Evolutionary conservation across 2,329 filamentous ascomycete species (phyloP).

Genomic region (Pyricularia grisea): DNA sequence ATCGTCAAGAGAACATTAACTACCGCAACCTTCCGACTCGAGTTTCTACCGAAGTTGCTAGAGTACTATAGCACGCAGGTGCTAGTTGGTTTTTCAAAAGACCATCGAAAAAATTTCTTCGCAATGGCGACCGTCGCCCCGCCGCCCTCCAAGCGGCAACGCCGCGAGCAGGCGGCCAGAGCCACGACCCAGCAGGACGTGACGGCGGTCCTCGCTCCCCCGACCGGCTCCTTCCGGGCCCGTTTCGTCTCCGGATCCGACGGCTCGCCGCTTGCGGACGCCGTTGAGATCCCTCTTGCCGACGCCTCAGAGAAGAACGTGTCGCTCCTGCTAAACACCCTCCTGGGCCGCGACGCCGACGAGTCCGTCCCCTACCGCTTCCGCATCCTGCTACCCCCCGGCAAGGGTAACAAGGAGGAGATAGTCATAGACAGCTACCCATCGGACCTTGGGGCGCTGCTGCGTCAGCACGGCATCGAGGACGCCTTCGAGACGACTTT

Average conservation of each 20-base stretch:
- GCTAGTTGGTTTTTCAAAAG: neutral
- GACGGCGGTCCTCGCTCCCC: conserved; percentile 53
- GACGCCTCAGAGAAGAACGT: conserved; percentile 86
- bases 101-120: neutral
- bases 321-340: conserved; percentile 74
- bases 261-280: conserved; percentile 60
- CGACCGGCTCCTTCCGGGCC: conserved; percentile 70
- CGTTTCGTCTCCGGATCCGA: conserved; percentile 74
- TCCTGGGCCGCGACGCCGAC: conserved; percentile 57
- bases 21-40: neutral
- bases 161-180: conserved; percentile 62
- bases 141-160: conserved; percentile 61
- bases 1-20: neutral
- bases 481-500: conserved; percentile 44
- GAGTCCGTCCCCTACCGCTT: conserved; percentile 54
- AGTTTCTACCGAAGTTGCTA: neutral
- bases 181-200: conserved; percentile 69
- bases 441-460: conserved; percentile 41
- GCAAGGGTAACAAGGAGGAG: conserved; percentile 32
- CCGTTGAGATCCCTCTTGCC: conserved; percentile 66
- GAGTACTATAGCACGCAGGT: neutral
- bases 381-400: conserved; percentile 46
- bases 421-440: conserved; percentile 47
- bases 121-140: conserved; percentile 24
- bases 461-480: conserved; percentile 46